Percentiles rank a stretch among this genome's conserved stretches.
Conservation (phyloP, 805 yeast genomes). For the Geotrichum ghanense region DNA sequence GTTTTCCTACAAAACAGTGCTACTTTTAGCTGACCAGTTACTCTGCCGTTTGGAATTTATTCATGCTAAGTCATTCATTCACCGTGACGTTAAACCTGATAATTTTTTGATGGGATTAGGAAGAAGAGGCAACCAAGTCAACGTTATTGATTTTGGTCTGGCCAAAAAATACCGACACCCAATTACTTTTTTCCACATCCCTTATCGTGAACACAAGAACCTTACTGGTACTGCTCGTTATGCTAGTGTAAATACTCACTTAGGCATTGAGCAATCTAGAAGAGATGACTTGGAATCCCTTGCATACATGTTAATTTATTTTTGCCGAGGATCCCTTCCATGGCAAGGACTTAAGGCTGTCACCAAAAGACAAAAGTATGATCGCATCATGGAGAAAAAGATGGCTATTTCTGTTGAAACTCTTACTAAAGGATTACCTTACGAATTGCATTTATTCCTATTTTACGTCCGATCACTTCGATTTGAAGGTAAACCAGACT, state of each 20-base stretch:
- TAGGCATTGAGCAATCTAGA: conserved; percentile 94
- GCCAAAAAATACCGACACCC: conserved; percentile 94
- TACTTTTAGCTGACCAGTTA: conserved; percentile 87
- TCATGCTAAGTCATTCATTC: conserved; percentile 87
- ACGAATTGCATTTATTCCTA: conserved; percentile 79
- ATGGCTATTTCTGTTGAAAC: conserved; percentile 80
- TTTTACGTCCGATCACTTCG: conserved; percentile 81
- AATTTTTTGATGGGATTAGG: conserved; percentile 84
- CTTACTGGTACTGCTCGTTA: conserved; percentile 97
- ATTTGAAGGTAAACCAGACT: conserved; percentile 95
- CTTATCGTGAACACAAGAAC: conserved; percentile 91
- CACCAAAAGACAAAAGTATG: conserved; percentile 94
- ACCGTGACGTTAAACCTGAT: conserved; percentile 76
- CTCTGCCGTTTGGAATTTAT: conserved; percentile 89
- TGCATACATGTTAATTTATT: conserved; percentile 94
- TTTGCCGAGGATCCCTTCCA: conserved; percentile 86
- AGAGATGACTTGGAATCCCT: conserved; percentile 93
- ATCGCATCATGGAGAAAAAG: conserved; percentile 90
- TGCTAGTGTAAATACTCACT: conserved; percentile 88
- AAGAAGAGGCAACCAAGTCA: conserved; percentile 87
- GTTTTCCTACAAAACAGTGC: conserved; percentile 86
- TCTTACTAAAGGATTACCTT: conserved; percentile 84
- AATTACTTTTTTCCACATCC: conserved; percentile 86
- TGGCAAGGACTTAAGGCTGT: conserved; percentile 99
- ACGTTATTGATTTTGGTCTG: conserved; percentile 87